phyloP scores from a whole-genome alignment of 208 protist genomes.

The Leishmania martiniquensis region DNA sequence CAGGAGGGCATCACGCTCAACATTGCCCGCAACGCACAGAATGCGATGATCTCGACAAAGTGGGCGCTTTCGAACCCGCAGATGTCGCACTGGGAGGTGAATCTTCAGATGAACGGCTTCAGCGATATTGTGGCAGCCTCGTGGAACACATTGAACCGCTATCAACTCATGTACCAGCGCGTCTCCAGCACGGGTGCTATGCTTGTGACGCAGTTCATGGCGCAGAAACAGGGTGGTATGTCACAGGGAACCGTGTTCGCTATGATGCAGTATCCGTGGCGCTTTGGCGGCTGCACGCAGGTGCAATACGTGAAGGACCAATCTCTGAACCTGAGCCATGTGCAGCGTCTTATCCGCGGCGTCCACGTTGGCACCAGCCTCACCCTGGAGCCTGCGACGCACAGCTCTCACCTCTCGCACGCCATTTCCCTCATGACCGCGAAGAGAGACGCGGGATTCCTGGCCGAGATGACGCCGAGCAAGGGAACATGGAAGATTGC shows the following conservation, averaged over 20 bases:
- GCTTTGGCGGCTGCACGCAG: constrained; percentile 79
- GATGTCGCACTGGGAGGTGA: constrained; percentile 88
- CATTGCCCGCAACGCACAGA: constrained; percentile 76
- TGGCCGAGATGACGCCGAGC: constrained; percentile 67
- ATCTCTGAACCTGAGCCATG: constrained; percentile 72
- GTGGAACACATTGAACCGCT: constrained; percentile 88
- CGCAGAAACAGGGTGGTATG: constrained; percentile 84
- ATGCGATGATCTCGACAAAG: constrained; percentile 86
- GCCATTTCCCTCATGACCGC: constrained; percentile 61
- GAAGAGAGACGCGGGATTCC: constrained; percentile 59
- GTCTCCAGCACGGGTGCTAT: constrained; percentile 76
- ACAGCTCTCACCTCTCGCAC: constrained; percentile 70
- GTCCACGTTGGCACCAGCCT: constrained; percentile 82
- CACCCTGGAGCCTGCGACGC: constrained; percentile 56
- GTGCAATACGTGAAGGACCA: constrained; percentile 90
- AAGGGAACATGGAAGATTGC: constrained; percentile 88
- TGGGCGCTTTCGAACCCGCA: constrained; percentile 79
- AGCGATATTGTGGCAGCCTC: constrained; percentile 77
- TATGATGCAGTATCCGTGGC: constrained; percentile 90
- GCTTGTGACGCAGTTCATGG: constrained; percentile 87
- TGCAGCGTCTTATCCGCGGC: constrained; percentile 82
- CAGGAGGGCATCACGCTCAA: constrained; percentile 81
- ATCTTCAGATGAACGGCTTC: constrained; percentile 91
- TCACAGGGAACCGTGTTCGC: constrained; percentile 80
- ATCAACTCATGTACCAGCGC: constrained; percentile 90